Base-by-base conservation (phyloP, 495 filamentous ascomycete genomes). In the Thermothielavioides terrestris region DNA sequence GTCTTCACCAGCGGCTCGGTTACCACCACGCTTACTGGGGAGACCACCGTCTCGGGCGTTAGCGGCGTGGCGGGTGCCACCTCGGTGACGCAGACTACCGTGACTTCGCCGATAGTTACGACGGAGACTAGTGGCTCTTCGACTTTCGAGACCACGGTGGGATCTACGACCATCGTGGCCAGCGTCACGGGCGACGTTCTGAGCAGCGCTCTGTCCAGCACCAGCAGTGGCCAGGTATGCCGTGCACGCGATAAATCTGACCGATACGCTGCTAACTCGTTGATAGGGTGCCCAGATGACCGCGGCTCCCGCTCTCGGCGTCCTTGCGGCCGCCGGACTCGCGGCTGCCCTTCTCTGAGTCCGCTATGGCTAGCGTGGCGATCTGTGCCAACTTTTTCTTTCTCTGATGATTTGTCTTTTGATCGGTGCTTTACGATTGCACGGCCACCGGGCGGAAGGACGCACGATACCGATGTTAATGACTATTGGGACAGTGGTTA, bases 261-360 rank as follows among this genome's bases (percentile, higher is more conserved):
- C 38, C 26, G 38, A 15, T 2, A 2, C 1, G 2, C 0, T 4
- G 27, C 49, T 45, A 46, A 47, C 50, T 26, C 0, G 12, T 10
- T 28, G 26, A 35, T 20, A 63, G 62, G 61, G 46, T 46, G 46
- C 60, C 30, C 61, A 62, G 36, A 42, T 47, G 30, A 68, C 65
- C 1, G 62, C 57, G 23, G 63, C 59, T 30, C 65, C 65, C 7
- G 46, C 52, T n/a, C 42, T 58, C 31, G 63, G 65, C n/a, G 35
- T 65, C 49, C 23, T 68, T 31, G 63, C 62, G 36, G 65, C 63
- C 20, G 65, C 65, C n/a, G 65, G 65, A 43, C 39, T 68, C 18
- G 65, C 64, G 7, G 62, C 57, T 18, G 50, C 52, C 37, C 50
- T 68, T 22, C 61, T 68, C 18, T 68, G 59, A 61, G 14, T 1